Percentiles rank a stretch among this genome's conserved stretches.
Evolutionary conservation across 2,329 filamentous ascomycete genomes (phyloP).

Genomic region (Diaporthe velutina): DNA sequence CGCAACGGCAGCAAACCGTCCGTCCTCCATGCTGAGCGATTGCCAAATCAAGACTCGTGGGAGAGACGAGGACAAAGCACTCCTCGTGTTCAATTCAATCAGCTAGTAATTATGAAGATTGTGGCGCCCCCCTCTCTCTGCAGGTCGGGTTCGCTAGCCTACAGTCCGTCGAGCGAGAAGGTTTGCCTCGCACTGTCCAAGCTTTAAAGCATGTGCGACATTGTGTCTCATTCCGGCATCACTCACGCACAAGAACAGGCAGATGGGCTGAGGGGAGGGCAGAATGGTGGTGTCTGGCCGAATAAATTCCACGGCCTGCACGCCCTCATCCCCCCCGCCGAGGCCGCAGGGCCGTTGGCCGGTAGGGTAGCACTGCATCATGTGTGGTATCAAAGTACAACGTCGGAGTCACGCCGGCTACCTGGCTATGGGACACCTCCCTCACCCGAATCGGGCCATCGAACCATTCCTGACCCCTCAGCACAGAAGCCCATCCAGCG

Average conservation of each 20-base stretch:
- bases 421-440: constrained; percentile 14
- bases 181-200: constrained; percentile 24
- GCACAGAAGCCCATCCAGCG: constrained; percentile 8
- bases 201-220: constrained; percentile 20
- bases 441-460: constrained; percentile 28
- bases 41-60: background rate
- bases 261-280: background rate
- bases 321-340: constrained; percentile 18
- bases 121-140: background rate
- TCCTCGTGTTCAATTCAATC: constrained; percentile 4
- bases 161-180: background rate
- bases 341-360: constrained; percentile 28
- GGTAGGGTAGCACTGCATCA: constrained; percentile 32
- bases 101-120: background rate
- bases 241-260: background rate
- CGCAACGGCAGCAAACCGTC: constrained; percentile 9
- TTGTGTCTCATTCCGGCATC: constrained; percentile 24
- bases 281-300: constrained; percentile 25
- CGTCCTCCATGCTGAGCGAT: constrained; percentile 3
- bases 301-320: constrained; percentile 31
- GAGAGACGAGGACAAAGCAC: background rate
- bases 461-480: constrained; percentile 17
- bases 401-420: constrained; percentile 29
- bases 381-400: constrained; percentile 32
- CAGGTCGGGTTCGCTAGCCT: constrained; percentile 4